phyloP scores from a whole-genome alignment of 208 protist species.

The Trypanosoma mega region DNA sequence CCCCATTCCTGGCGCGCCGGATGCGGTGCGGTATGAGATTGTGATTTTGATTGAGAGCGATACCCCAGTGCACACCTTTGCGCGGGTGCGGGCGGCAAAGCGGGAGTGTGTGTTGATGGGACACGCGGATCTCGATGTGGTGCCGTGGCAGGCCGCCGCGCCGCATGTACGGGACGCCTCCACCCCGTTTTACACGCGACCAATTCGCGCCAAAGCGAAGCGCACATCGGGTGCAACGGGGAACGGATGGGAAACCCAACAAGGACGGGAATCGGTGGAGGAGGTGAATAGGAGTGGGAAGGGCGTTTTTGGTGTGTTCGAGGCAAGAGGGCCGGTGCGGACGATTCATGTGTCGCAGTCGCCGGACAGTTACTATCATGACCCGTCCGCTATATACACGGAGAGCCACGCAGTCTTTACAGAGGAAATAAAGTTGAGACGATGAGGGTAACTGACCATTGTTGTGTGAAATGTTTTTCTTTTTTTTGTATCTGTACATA shows the following conservation, averaged over 20 bases:
- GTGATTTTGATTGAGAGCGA: constrained; percentile 73
- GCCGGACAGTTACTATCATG: constrained; percentile 81
- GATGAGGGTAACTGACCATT: constrained; percentile 15
- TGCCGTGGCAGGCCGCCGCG: constrained; percentile 59
- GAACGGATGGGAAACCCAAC: no score
- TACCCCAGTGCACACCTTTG: constrained; percentile 51
- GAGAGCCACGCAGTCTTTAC: constrained; percentile 86
- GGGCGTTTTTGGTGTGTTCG: constrained; percentile 43
- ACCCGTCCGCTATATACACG: constrained; percentile 75
- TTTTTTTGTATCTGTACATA: constrained; percentile 9
- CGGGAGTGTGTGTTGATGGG: constrained; percentile 62
- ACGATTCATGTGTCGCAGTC: constrained; percentile 55
- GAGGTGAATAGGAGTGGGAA: constrained; percentile 6
- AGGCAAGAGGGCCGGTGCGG: constrained; percentile 30
- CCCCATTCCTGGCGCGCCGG: constrained; percentile 52
- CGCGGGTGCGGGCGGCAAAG: constrained; percentile 59
- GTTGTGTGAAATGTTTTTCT: background rate
- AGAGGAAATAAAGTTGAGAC: constrained; percentile 67
- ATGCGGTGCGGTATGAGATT: constrained; percentile 59
- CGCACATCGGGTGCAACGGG: no score
- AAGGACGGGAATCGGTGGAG: no score
- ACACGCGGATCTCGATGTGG: constrained; percentile 73
- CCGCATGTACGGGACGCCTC: constrained; percentile 66
- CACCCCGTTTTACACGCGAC: constrained; percentile 58
- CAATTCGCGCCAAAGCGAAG: no score